Evolutionary conservation across 352 stramenopile genomes (phyloP).

Genomic region (Pythium plurisporium): DNA sequence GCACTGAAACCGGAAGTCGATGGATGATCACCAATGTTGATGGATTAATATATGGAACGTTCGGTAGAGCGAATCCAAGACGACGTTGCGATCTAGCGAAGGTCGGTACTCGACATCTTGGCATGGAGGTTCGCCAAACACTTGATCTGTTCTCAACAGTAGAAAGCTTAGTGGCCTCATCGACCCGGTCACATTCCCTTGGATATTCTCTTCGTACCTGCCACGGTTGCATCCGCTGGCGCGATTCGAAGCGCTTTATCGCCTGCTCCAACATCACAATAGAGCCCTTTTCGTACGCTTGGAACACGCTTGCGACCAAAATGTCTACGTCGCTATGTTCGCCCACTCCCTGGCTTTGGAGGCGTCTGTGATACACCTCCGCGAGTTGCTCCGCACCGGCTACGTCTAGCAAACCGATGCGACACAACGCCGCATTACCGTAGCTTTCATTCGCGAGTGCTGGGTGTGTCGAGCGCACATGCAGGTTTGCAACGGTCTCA

Average conservation of each 20-base stretch:
- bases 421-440: slow-evolving; percentile 53
- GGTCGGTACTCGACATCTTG: slow-evolving; percentile 45
- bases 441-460: slow-evolving; percentile 51
- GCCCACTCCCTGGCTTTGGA: neutral
- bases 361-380: slow-evolving; percentile 16
- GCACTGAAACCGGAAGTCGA: neutral
- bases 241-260: slow-evolving; percentile 44
- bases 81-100: slow-evolving; percentile 31
- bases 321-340: slow-evolving; percentile 45
- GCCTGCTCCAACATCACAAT: slow-evolving; percentile 9
- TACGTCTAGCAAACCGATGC: slow-evolving; percentile 53
- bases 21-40: neutral
- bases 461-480: slow-evolving; percentile 29
- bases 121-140: slow-evolving; percentile 50
- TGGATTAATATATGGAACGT: neutral
- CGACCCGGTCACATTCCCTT: neutral
- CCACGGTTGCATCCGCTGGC: slow-evolving; percentile 47
- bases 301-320: slow-evolving; percentile 47
- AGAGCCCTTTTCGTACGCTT: slow-evolving; percentile 28
- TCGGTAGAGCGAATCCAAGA: neutral
- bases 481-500: slow-evolving; percentile 45
- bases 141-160: slow-evolving; percentile 28
- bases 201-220: slow-evolving; percentile 34
- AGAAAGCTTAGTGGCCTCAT: neutral
- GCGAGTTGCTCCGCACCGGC: slow-evolving; percentile 49